Evolutionary conservation across 257 asterid genomes (phyloP), one percentile per base, ranked within the genome.

Genomic region (Solanum chilense): DNA sequence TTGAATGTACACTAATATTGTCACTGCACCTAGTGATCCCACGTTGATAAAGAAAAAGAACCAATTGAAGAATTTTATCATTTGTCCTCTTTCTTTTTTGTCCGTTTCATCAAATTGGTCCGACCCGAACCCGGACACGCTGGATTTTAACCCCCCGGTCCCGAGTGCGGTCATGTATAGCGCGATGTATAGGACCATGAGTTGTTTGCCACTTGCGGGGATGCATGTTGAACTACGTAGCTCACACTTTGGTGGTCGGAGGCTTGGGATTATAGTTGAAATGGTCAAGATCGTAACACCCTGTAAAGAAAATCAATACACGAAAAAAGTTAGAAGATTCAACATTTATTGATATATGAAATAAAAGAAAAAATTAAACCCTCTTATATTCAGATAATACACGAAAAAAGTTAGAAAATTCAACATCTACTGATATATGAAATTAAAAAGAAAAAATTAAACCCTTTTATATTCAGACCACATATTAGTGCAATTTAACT

Each of bases 111-210:
- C 99, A 84, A 96, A 96, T 52, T 96, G 99, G 70, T 96, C 98
- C 0, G 99, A 94, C 1, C 98, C 98, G 35, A 96, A 95, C 0
- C 99, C 99, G 4, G 99, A 96, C 18, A 96, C 98, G 62, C 99
- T 96, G 11, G 99, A 96, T 58, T 96, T 96, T 4, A 95, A 88
- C 11, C 99, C 99, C 2, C 98, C 99, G 7, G 98, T 96, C 47
- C 99, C 99, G 1, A 96, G 93, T 14, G 99, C 99, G 1, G 99
- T 96, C 41, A 94, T 91, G 84, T 96, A 96, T 5, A 96, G 89
- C 3, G 98, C 97, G 5, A 82, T 21, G 90, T 91, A 93, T 73
- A 96, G 97, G 84, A 91, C 93, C 60, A 88, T 31, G 0, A 96
- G 94, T 82, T 96, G 98, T 0, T 87, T 93, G 74, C 87, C 70